A percentile compares a stretch with the other conserved stretches of the same genome.
Evolutionary conservation across 129 eudicot species (phyloP).

Genomic region (Silybum marianum): DNA sequence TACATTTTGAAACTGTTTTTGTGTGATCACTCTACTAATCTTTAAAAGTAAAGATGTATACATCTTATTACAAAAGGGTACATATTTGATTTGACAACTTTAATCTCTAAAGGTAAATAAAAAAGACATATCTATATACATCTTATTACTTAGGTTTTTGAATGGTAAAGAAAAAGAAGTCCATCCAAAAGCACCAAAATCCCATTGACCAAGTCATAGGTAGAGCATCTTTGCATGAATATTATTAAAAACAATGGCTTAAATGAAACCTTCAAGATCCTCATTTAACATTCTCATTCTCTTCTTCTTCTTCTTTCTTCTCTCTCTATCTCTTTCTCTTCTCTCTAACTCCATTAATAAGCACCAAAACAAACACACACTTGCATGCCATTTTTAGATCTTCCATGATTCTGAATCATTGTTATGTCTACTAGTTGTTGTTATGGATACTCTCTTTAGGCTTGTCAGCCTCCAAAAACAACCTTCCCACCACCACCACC

Average conservation of each 20-base stretch:
- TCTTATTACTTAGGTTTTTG: background rate
- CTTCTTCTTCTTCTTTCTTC: background rate
- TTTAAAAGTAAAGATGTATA: background rate
- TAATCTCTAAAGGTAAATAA: background rate
- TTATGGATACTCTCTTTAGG: constrained; percentile 94
- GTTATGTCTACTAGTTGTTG: constrained; percentile 47
- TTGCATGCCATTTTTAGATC: background rate
- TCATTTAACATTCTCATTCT: constrained; percentile 15
- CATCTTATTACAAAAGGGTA: background rate
- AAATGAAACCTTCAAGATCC: constrained; percentile 39
- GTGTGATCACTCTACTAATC: background rate
- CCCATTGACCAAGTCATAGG: constrained; percentile 2
- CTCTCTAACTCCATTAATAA: background rate
- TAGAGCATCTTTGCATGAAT: constrained; percentile 22
- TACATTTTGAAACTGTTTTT: background rate
- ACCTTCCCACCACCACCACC: constrained; percentile 49
- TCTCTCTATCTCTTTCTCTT: background rate
- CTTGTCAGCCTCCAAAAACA: constrained; percentile 81
- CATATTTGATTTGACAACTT: background rate
- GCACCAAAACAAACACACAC: background rate
- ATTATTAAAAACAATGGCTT: constrained; percentile 30
- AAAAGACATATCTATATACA: background rate
- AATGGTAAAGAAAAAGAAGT: background rate
- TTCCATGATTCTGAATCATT: constrained; percentile 23
- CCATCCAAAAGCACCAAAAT: background rate